Evolutionary conservation across 2,329 filamentous ascomycete species (phyloP).

Genomic region (Fusarium siculi): DNA sequence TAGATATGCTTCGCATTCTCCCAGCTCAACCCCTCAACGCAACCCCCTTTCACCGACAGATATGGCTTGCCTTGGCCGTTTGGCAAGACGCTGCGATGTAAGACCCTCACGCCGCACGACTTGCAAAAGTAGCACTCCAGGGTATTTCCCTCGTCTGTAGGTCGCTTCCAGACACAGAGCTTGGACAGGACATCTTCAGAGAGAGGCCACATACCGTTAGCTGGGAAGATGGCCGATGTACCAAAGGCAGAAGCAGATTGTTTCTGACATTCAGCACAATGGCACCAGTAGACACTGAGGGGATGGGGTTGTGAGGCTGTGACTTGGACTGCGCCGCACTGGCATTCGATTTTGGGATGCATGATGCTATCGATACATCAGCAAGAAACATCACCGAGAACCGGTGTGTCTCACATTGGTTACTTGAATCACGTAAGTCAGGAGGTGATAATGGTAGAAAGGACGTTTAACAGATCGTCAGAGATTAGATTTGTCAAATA

Average conservation of each 20-base stretch:
- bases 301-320: slow-evolving; percentile 49
- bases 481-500: not conserved
- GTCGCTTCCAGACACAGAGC: slow-evolving; percentile 48
- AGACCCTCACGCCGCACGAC: slow-evolving; percentile 57
- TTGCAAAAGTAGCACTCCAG: slow-evolving; percentile 58
- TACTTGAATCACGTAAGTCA: not conserved
- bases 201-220: slow-evolving; percentile 55
- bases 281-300: slow-evolving; percentile 55
- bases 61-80: slow-evolving; percentile 52
- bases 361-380: slow-evolving; percentile 9
- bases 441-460: not conserved
- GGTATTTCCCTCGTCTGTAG: slow-evolving; percentile 53
- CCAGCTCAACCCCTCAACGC: slow-evolving; percentile 55
- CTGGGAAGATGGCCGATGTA: slow-evolving; percentile 56
- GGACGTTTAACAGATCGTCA: not conserved
- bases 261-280: slow-evolving; percentile 58
- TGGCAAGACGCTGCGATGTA: slow-evolving; percentile 54
- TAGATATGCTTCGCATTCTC: slow-evolving; percentile 57
- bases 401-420: not conserved
- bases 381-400: not conserved
- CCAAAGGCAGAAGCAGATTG: slow-evolving; percentile 59
- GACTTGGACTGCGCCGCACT: slow-evolving; percentile 54
- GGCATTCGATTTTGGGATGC: slow-evolving; percentile 48
- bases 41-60: slow-evolving; percentile 60
- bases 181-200: slow-evolving; percentile 45